phyloP scores from a whole-genome alignment of 2,329 filamentous ascomycete genomes.

The Aureobasidium sp. region DNA sequence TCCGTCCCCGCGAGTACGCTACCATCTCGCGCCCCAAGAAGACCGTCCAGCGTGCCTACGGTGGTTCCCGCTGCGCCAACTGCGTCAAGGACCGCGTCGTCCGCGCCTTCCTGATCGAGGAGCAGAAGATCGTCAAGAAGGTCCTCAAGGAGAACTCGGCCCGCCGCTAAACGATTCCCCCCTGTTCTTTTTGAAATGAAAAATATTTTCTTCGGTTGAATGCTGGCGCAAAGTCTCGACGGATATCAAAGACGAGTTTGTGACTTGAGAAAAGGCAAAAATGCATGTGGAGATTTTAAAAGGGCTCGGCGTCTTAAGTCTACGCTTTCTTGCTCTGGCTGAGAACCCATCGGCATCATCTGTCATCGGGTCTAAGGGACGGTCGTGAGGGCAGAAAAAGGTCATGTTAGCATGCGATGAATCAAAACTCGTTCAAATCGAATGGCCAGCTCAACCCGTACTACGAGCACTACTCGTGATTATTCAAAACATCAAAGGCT shows the following conservation, averaged over 20 bases:
- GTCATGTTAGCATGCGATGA: slow-evolving; percentile 16
- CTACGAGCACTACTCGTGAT: background rate
- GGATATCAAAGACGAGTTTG: slow-evolving; percentile 10
- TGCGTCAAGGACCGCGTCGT: slow-evolving; percentile 98
- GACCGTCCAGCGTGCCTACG: slow-evolving; percentile 97
- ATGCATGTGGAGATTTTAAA: slow-evolving; percentile 13
- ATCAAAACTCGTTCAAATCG: slow-evolving; percentile 16
- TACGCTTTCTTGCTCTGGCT: slow-evolving; percentile 8
- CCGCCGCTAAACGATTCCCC: slow-evolving; percentile 14
- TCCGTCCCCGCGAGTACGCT: slow-evolving; percentile 96
- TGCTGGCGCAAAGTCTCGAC: slow-evolving; percentile 13
- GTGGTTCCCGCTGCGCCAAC: slow-evolving; percentile 95
- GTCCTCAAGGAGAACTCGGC: slow-evolving; percentile 79
- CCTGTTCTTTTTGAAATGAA: slow-evolving; percentile 13
- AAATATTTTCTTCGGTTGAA: slow-evolving; percentile 14
- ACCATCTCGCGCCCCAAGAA: slow-evolving; percentile 98
- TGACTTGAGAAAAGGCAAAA: slow-evolving; percentile 11
- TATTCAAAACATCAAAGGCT: background rate
- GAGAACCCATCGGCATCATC: background rate
- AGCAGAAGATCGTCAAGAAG: slow-evolving; percentile 99
- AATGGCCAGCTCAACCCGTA: background rate
- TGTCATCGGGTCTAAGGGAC: slow-evolving; percentile 5
- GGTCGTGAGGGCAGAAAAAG: slow-evolving; percentile 11
- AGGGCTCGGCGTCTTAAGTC: slow-evolving; percentile 12
- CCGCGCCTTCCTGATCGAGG: slow-evolving; percentile 97